phyloP scores from a whole-genome alignment of 2,329 filamentous ascomycete genomes.

The Colletotrichum cereale region DNA sequence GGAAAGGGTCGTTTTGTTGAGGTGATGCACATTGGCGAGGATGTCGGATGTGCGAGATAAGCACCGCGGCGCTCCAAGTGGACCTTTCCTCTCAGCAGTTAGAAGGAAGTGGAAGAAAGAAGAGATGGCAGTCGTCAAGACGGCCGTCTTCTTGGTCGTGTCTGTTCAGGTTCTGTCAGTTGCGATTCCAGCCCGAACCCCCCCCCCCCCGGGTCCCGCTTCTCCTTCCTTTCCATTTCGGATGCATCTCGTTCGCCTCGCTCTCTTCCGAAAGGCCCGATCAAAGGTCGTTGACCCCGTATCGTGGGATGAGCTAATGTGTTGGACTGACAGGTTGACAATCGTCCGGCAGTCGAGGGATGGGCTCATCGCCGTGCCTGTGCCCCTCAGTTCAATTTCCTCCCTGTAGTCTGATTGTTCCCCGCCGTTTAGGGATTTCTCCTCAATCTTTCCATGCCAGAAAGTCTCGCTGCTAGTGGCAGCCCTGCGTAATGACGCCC shows the following conservation, averaged over 20 bases:
- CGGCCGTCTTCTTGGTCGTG: slow-evolving; percentile 5
- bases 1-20: slow-evolving; percentile 29
- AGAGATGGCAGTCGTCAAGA: background rate
- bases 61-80: slow-evolving; percentile 28
- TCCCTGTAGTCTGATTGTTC: slow-evolving; percentile 26
- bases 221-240: slow-evolving; percentile 12
- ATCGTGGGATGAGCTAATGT: slow-evolving; percentile 11
- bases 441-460: slow-evolving; percentile 20
- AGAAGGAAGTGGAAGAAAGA: slow-evolving; percentile 21
- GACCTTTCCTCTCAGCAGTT: slow-evolving; percentile 12
- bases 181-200: slow-evolving; percentile 3
- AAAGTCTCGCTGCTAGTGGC: slow-evolving; percentile 17
- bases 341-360: background rate
- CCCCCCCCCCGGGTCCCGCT: background rate
- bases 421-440: background rate
- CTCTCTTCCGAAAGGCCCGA: slow-evolving; percentile 14
- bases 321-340: slow-evolving; percentile 10
- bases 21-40: slow-evolving; percentile 8
- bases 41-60: slow-evolving; percentile 32
- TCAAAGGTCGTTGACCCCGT: background rate
- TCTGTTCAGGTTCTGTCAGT: slow-evolving; percentile 16
- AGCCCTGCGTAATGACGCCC: slow-evolving; percentile 36
- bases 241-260: slow-evolving; percentile 11
- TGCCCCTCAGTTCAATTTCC: slow-evolving; percentile 25
- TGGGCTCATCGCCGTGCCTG: background rate